phyloP scores from a whole-genome alignment of 2,329 filamentous ascomycete species.

The Coniochaeta sp. region DNA sequence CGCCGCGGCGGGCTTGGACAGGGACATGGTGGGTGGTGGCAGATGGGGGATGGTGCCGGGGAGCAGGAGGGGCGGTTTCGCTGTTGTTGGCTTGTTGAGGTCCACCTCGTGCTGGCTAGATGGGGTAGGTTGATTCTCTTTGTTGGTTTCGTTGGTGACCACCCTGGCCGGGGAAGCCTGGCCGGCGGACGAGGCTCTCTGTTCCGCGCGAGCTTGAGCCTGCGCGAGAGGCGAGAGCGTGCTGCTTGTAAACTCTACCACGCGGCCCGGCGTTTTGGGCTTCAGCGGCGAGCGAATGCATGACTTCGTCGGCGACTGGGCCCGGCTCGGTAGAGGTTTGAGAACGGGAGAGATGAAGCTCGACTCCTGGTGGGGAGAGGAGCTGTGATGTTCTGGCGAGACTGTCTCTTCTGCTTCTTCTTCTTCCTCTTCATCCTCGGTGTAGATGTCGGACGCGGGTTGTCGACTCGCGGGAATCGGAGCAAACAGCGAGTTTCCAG shows the following conservation, averaged over 20 bases:
- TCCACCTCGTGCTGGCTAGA: not conserved
- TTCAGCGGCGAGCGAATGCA: slow-evolving; percentile 50
- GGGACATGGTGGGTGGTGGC: not conserved
- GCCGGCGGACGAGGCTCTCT: slow-evolving; percentile 6
- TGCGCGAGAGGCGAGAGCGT: slow-evolving; percentile 38
- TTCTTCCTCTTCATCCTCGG: not conserved
- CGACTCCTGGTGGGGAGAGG: slow-evolving; percentile 20
- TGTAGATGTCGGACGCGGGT: not conserved
- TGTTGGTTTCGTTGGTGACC: slow-evolving; percentile 14
- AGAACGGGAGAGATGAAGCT: slow-evolving; percentile 31
- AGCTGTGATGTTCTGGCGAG: not conserved
- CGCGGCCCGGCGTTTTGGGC: slow-evolving; percentile 48
- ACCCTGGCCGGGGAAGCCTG: slow-evolving; percentile 6
- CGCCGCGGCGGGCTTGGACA: slow-evolving; percentile 4
- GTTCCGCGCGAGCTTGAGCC: slow-evolving; percentile 19
- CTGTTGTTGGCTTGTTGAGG: slow-evolving; percentile 3
- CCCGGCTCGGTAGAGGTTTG: slow-evolving; percentile 40
- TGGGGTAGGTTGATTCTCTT: slow-evolving; percentile 22
- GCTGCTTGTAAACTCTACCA: slow-evolving; percentile 50
- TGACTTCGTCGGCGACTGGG: slow-evolving; percentile 50
- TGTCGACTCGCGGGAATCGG: slow-evolving; percentile 8
- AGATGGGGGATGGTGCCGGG: slow-evolving; percentile 3
- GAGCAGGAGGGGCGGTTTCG: not conserved
- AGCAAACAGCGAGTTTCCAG: slow-evolving; percentile 28
- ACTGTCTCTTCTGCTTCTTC: slow-evolving; percentile 23